phyloP scores from a whole-genome alignment of 495 filamentous ascomycete species.

The Letharia columbiana region DNA sequence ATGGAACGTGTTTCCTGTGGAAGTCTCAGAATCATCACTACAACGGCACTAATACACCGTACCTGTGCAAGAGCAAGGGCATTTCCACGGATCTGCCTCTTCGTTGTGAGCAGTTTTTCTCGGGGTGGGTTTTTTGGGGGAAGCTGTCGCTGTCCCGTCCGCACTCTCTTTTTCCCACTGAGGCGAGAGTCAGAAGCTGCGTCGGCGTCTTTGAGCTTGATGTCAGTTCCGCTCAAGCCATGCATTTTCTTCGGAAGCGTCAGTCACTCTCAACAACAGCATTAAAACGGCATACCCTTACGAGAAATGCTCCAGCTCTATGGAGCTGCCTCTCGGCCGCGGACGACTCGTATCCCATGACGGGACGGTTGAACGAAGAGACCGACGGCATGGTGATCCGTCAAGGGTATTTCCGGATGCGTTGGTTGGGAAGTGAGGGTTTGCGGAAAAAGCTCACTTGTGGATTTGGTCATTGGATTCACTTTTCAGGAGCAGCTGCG shows the following conservation, averaged over 20 bases:
- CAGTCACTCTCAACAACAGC: neutral
- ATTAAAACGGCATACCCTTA: neutral
- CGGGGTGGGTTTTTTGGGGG: too few relatives aligned
- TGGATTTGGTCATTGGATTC: neutral
- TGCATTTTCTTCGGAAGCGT: neutral
- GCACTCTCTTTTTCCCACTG: neutral
- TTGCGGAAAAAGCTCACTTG: neutral
- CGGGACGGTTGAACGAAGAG: neutral
- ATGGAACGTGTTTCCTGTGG: neutral
- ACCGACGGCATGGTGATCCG: neutral
- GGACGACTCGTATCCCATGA: neutral
- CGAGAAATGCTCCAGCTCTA: neutral
- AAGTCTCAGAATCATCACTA: neutral
- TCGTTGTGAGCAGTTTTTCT: neutral
- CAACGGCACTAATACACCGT: neutral
- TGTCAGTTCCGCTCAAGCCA: neutral
- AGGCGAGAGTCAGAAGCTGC: neutral
- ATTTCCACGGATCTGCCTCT: neutral
- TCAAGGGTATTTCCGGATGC: neutral
- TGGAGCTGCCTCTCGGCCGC: neutral
- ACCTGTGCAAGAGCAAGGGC: neutral
- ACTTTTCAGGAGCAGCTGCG: neutral
- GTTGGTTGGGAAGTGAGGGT: neutral
- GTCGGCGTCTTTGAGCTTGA: neutral
- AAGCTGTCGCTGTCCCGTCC: neutral